Conservation (phyloP, 2,329 filamentous ascomycete species). For the Colletotrichum chrysophilum region DNA sequence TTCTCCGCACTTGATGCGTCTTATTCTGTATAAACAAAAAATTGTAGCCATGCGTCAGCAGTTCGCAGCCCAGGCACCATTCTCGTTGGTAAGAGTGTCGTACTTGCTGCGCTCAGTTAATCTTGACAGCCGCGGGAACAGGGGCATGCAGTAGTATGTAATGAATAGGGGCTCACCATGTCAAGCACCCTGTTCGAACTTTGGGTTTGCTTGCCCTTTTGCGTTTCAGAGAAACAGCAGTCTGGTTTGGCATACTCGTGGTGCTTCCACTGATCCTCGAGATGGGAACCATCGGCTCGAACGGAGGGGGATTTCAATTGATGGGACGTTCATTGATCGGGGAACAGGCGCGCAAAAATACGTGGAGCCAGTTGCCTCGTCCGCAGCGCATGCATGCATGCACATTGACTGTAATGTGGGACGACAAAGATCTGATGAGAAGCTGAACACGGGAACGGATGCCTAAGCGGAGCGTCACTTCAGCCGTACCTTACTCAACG, state of each 20-base stretch:
- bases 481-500: background rate
- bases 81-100: conserved; percentile 8
- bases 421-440: background rate
- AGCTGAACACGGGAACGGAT: background rate
- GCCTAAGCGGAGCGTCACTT: background rate
- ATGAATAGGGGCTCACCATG: conserved; percentile 35
- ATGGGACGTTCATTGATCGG: background rate
- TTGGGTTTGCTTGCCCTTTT: conserved; percentile 42
- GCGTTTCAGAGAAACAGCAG: conserved; percentile 12
- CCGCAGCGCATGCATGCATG: background rate
- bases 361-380: background rate
- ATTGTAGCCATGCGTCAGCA: background rate
- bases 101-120: conserved; percentile 29
- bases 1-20: conserved; percentile 41
- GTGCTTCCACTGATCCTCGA: background rate
- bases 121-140: background rate
- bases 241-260: background rate
- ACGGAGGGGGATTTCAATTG: background rate
- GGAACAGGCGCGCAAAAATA: background rate
- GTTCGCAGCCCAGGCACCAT: no score
- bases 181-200: conserved; percentile 44
- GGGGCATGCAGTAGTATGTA: no score
- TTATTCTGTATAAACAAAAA: conserved; percentile 29
- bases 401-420: background rate
- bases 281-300: background rate